Conservation (phyloP, 2,329 filamentous ascomycete genomes). For the Endoconidiophora laricicola region DNA sequence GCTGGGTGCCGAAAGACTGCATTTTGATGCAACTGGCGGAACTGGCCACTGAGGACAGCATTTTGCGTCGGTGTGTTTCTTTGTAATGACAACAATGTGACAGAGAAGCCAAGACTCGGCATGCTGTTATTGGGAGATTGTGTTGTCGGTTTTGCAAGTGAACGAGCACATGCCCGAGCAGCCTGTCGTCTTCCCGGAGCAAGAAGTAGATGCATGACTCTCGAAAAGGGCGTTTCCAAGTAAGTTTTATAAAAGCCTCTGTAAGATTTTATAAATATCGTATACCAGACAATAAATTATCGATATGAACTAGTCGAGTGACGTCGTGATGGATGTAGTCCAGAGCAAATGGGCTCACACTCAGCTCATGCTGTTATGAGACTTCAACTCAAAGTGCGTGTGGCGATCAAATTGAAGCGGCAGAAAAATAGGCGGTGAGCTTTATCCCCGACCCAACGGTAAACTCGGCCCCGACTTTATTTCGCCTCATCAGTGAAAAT, state of each 20-base stretch:
- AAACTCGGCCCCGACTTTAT: too few species aligned
- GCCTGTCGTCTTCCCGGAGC: constrained; percentile 1
- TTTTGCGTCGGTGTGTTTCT: neutral
- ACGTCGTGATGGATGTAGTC: neutral
- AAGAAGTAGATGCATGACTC: neutral
- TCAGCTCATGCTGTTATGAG: too few species aligned
- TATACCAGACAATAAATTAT: too few species aligned
- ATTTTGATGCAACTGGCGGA: constrained; percentile 12
- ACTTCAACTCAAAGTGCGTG: too few species aligned
- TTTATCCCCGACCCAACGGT: too few species aligned
- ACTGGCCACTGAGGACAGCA: constrained; percentile 11
- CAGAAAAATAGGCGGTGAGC: too few species aligned
- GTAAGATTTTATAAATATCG: too few species aligned
- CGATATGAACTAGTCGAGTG: neutral
- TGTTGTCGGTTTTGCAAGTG: neutral
- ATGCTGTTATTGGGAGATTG: neutral
- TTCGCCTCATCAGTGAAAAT: too few species aligned
- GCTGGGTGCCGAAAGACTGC: neutral
- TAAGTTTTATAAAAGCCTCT: too few species aligned
- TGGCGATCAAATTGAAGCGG: too few species aligned
- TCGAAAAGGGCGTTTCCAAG: too few species aligned
- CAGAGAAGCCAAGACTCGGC: neutral
- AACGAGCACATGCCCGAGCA: constrained; percentile 1
- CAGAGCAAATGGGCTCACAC: too few species aligned
- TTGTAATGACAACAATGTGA: neutral